Evolutionary conservation across 2,329 filamentous ascomycete species (phyloP), one percentile per base, ranked within the genome.

Genomic region (Nakataea oryzae): DNA sequence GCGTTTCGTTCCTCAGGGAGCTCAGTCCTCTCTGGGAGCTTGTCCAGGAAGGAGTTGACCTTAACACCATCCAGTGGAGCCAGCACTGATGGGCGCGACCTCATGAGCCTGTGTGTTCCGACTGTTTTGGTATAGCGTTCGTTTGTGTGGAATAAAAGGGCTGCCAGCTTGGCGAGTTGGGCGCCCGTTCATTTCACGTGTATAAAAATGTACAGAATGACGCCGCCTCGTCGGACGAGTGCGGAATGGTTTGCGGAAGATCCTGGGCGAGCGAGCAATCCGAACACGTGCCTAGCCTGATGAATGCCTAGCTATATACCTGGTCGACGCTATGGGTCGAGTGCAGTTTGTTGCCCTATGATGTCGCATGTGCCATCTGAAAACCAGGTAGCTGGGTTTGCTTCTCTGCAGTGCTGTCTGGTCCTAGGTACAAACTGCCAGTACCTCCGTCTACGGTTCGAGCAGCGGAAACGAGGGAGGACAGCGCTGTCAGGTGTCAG

Each of bases 11-110:
- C 81, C 79, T 99, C 70, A 86, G 95, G 69, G 95, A 99, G 78
- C 80, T 99, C 67, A 97, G 93, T 73, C 95, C 95, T 54, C 78
- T 99, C 63, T 99, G 95, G 95, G 95, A 99, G 77, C 78, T 99
- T 66, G 95, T 99, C 14, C 95, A 99, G 77, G 95, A 99, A 74
- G 95, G 95, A 21, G 85, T 99, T 66, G 95, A 96, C 72, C 78
- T 99, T 68, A 90, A 96, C 76, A 96, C 91, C 56, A 99, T 99
- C 70, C 88, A 99, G 77, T 99, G 95, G 95, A 96, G 90, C 73
- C 93, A 97, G 79, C 95, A 99, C 76, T 97, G 80, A 83, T 59
- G 32, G 27, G 26, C 34, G 21, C 2, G 27, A 28, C 26, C 58
- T 27, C 26, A n/a, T 41, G 26, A 27, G 24, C 14, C 47, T 47